Conservation (phyloP, 192 early-diverging fungal genomes). For the Podila minutissima region DNA sequence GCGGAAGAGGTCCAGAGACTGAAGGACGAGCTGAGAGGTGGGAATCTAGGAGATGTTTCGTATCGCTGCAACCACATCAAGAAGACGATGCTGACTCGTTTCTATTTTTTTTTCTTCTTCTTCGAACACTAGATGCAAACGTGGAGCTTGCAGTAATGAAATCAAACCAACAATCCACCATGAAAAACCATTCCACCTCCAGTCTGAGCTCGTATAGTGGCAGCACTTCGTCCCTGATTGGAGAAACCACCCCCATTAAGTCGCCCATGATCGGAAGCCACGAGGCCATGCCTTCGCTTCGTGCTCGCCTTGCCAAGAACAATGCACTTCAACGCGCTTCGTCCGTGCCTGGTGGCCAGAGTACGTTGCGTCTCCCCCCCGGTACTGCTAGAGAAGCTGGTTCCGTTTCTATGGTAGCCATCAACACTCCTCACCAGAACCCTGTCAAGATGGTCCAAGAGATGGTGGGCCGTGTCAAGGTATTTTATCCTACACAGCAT, state of each 20-base stretch:
- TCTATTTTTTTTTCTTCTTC: background rate
- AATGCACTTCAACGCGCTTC: background rate
- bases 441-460: slow-evolving; percentile 77
- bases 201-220: slow-evolving; percentile 17
- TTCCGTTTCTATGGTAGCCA: background rate
- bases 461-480: slow-evolving; percentile 81
- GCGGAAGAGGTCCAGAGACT: slow-evolving; percentile 79
- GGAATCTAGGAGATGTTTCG: no score
- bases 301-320: slow-evolving; percentile 39
- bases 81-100: background rate
- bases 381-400: background rate
- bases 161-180: slow-evolving; percentile 46
- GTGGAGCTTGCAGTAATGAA: slow-evolving; percentile 64
- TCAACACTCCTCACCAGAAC: slow-evolving; percentile 52
- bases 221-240: slow-evolving; percentile 22
- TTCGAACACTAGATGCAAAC: slow-evolving; percentile 53
- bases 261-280: slow-evolving; percentile 36
- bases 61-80: no score
- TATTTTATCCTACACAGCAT: slow-evolving; percentile 15
- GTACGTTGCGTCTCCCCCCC: slow-evolving; percentile 1
- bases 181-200: slow-evolving; percentile 18
- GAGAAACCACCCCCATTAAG: background rate
- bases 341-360: background rate
- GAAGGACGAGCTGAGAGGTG: slow-evolving; percentile 78
- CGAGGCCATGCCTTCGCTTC: slow-evolving; percentile 44